Percentiles rank a stretch among this genome's conserved stretches.
Conservation (phyloP, 495 filamentous ascomycete species). For the Podospora tetraspora region DNA sequence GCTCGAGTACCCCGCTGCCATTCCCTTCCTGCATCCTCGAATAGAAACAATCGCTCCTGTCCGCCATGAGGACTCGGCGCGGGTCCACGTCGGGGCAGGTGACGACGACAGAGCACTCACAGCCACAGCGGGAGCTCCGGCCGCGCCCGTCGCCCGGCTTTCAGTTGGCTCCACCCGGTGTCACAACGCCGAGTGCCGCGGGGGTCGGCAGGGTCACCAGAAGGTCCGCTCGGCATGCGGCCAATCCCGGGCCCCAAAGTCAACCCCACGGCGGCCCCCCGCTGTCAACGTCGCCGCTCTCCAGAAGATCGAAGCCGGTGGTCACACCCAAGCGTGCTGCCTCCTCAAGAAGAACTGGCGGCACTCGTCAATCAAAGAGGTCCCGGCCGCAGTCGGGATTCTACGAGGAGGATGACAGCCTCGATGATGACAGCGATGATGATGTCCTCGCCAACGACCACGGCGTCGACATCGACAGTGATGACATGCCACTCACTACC, state of each 20-base stretch:
- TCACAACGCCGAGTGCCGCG: conserved; percentile 12
- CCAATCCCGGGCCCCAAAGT: conserved; percentile 7
- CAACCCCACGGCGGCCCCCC: neutral
- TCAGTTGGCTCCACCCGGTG: conserved; percentile 17
- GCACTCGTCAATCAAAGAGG: conserved; percentile 18
- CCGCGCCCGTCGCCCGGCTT: conserved; percentile 23
- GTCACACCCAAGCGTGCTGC: conserved; percentile 9
- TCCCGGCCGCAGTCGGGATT: conserved; percentile 23
- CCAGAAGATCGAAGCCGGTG: neutral
- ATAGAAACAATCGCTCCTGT: neutral
- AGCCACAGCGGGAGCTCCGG: conserved; percentile 18
- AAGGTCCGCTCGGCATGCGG: conserved; percentile 11
- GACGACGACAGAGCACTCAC: neutral
- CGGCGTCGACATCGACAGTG: conserved; percentile 2
- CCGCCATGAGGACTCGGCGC: conserved; percentile 12
- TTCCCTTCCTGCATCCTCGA: conserved; percentile 3
- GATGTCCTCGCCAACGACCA: conserved; percentile 12
- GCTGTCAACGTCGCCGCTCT: neutral
- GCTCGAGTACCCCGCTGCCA: neutral
- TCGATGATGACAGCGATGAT: conserved; percentile 9
- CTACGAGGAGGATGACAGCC: conserved; percentile 21
- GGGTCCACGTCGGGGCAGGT: neutral
- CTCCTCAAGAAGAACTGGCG: neutral
- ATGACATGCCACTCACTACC: neutral
- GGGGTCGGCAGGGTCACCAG: conserved; percentile 21